Evolutionary conservation across 2,329 filamentous ascomycete species (phyloP), one percentile per base, ranked within the genome.

Genomic region (Conoideocrella luteorostrata): DNA sequence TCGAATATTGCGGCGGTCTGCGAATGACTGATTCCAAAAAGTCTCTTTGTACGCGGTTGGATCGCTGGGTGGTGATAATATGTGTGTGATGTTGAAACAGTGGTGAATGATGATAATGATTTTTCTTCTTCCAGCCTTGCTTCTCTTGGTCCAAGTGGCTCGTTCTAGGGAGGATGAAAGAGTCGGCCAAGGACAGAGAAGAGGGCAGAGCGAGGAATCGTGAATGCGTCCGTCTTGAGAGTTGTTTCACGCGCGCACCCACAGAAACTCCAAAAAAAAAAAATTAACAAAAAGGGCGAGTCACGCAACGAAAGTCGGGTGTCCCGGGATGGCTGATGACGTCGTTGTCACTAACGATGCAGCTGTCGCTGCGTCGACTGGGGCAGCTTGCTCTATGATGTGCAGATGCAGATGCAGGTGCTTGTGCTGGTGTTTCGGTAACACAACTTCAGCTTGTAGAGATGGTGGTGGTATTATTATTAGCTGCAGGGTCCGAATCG

Each of bases 101-200:
- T 15, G 21, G 13, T 18, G 26, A 28, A 37, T 4, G 20, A 6
- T n/a, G 18, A 28, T 20, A 24, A 17, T 10, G 12, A 28, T 37
- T 10, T 33, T 15, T 12, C 15, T 28, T n/a, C 15, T 22, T 15
- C 20, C 18, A 18, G 22, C 13, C 29, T 13, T 21, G 22, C 44
- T 39, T 38, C 17, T 28, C 34, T 33, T 10, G 43, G 22, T 26
- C 13, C 28, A 21, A 23, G 10, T 44, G 39, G 46, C 45, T 45
- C 47, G 53, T 66, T 47, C 56, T 76, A 77, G 50, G 73, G 74
- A 64, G 74, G 74, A 52, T 78, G 74, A 54, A 72, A 69, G 50
- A 72, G 60, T 60, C 69, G 60, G 60, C 77, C 67, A 58, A 72
- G 62, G 55, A 66, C 57, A 67, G 71, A 71, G 61, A 74, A 66